Base-by-base conservation (phyloP, 2,329 filamentous ascomycete genomes). In the Sporothrix euskadiensis region DNA sequence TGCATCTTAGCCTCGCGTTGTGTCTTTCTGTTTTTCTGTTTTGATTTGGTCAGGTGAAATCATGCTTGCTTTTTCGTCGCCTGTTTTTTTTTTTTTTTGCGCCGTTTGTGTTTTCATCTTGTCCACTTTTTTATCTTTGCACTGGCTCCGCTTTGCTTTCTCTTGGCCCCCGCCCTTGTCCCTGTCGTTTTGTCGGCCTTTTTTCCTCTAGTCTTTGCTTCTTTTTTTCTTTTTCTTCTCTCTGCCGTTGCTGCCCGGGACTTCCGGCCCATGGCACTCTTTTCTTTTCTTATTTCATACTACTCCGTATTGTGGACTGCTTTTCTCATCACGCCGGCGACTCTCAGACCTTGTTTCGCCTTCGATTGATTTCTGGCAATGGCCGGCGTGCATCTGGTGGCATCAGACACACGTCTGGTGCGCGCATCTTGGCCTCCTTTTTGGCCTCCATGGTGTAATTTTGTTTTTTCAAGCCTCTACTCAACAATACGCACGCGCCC, bases 401-500 rank as follows among this genome's bases (percentile, higher is more conserved):
- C 52, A 54, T 52, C 47, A 19, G 47, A 6, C 47, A 2, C n/a
- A n/a, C 14, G 10, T 57, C 26, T 57, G 56, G 56, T 26, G 26
- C 22, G 56, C 26, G 56, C 56, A 57, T 57, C 56, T 35, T 57
- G 56, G 56, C 56, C 16, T 59, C 56, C 16, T 14, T 35, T 59
- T 59, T 12, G 30, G 56, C 32, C 26, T 57, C 12, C 26, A 54
- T 54, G 3, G 41, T 44, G 12, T 44, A 44, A 4, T 39, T 7
- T 56, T 54, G 10, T 63, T 4, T 16, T 32, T 63, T 63, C 57
- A 16, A 35, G 32, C 35, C 30, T 63, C 30, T 16, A 3, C 14
- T 19, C 14, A n/a, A 12, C 30, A 8, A 19, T 44, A n/a, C 30
- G 54, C 69, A 71, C 69, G 69, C 54, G 54, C 69, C 69, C 41